A percentile compares a stretch with the other conserved stretches of the same genome.
These are phyloP conservation scores for Pelargonium citronellum DNA, from an alignment of 441 rosid species.

Conservation along the genomic window DNA sequence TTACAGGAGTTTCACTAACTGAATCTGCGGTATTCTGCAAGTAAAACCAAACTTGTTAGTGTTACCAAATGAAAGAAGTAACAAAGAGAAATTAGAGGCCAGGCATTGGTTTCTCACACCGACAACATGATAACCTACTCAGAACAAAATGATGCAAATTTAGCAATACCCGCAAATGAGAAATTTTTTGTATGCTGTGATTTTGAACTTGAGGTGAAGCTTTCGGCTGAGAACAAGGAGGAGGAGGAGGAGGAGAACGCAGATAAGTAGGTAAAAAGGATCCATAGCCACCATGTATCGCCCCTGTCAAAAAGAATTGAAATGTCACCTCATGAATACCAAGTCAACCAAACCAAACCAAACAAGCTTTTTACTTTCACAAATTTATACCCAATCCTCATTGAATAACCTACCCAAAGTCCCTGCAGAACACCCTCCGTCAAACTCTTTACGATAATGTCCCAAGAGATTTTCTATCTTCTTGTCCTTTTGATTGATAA, in stretches of 20 bases:
- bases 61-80: conserved; percentile 1
- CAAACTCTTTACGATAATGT: conserved; percentile 19
- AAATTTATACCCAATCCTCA: conserved; percentile 2
- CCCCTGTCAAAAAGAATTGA: conserved; percentile 27
- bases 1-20: background rate
- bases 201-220: conserved; percentile 22
- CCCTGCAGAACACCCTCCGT: conserved; percentile 18
- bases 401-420: conserved; percentile 17
- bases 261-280: conserved; percentile 26
- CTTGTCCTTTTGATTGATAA: conserved; percentile 13
- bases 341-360: background rate
- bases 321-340: conserved; percentile 7
- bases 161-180: conserved; percentile 7
- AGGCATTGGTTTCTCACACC: conserved; percentile 13
- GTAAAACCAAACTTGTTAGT: background rate
- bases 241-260: conserved; percentile 31
- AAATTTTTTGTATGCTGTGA: conserved; percentile 30
- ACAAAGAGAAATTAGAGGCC: background rate
- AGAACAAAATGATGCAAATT: background rate
- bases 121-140: conserved; percentile 15
- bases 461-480: conserved; percentile 18
- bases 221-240: conserved; percentile 24
- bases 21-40: background rate
- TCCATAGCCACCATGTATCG: conserved; percentile 27
- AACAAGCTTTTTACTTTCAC: conserved; percentile 2